A percentile compares a stretch with the other conserved stretches of the same genome.
Evolutionary conservation across 2,329 filamentous ascomycete species (phyloP).

Genomic region (Trichoderma oligosporum): DNA sequence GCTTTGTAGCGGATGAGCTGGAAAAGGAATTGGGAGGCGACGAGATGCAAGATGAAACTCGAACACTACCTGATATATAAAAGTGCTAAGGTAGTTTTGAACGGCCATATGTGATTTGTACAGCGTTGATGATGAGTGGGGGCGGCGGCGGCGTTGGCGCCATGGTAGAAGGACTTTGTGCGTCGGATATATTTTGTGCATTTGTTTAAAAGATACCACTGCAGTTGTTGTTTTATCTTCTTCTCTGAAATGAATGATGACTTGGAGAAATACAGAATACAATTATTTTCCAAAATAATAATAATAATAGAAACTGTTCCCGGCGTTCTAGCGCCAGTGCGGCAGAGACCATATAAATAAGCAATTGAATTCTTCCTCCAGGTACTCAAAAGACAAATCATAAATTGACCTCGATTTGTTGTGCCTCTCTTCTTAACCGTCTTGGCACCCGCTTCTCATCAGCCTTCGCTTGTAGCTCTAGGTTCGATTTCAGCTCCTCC

Average conservation of each 20-base stretch:
- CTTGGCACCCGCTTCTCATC: no score
- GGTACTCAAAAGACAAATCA: no score
- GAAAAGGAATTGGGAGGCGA: slow-evolving; percentile 74
- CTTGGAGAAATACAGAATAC: neutral
- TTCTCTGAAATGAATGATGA: slow-evolving; percentile 2
- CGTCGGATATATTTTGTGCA: slow-evolving; percentile 2
- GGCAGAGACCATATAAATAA: no score
- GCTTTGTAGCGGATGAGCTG: slow-evolving; percentile 90
- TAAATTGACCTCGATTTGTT: no score
- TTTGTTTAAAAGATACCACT: slow-evolving; percentile 16
- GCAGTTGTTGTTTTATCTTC: neutral
- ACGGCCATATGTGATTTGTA: neutral
- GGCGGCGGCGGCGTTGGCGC: slow-evolving; percentile 15
- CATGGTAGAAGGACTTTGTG: neutral
- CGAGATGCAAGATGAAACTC: slow-evolving; percentile 53
- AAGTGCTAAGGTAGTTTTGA: neutral
- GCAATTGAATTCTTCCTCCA: no score
- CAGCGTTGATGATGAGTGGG: slow-evolving; percentile 30
- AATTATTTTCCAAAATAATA: neutral
- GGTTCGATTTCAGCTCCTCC: no score
- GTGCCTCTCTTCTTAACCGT: no score
- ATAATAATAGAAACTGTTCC: no score
- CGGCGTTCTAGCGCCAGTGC: no score
- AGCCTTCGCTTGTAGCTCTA: no score
- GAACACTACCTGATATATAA: slow-evolving; percentile 35